Base-by-base conservation (phyloP, 1,139 yeast genomes). In the Kodamaea plutei region DNA sequence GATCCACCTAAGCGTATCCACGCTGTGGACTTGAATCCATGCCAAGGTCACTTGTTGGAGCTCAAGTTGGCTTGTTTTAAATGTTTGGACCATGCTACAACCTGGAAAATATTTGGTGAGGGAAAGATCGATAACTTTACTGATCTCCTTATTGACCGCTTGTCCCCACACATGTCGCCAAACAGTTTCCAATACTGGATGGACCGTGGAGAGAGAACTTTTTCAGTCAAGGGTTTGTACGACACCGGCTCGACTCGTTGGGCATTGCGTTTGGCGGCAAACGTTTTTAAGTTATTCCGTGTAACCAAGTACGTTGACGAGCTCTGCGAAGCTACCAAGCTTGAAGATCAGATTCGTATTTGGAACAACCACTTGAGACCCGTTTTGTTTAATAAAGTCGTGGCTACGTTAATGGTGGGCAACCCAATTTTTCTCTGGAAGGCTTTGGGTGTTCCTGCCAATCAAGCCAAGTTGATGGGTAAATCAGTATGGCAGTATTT, bases 241-340 rank as follows among this genome's bases (percentile, higher is more conserved):
- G 87, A 84, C 47, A 83, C 93, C 5, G 95, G 95, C 0, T 81
- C 85, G 19, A 81, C 93, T 2, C 72, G 91, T 54, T 84, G 94
- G 93, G 94, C 93, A 1, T 61, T 84, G 34, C 69, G 89, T 47
- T 56, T 82, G 36, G 81, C 87, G 10, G 68, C 69, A 40, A 72
- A 69, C 48, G 61, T 81, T 4, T 83, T 84, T 58, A 61, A 63
- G 25, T 31, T 72, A 3, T 67, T 79, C 35, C 84, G 89, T 2
- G 67, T 77, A 19, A 47, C 64, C 20, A 56, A 56, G 8, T 65
- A 73, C 31, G 75, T 83, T 30, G 67, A 69, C 24, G 63, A 68
- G 36, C 58, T 84, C 25, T 79, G 89, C 50, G 48, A 56, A n/a
- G 70, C 83, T 35, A 67, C 64, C 37, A 72, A 79, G 5, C 53